Percentiles rank a stretch among this genome's conserved stretches.
These are phyloP conservation scores for Fusarium cyanostomum DNA, from an alignment of 2,329 filamentous ascomycete genomes.

Conservation along the genomic window DNA sequence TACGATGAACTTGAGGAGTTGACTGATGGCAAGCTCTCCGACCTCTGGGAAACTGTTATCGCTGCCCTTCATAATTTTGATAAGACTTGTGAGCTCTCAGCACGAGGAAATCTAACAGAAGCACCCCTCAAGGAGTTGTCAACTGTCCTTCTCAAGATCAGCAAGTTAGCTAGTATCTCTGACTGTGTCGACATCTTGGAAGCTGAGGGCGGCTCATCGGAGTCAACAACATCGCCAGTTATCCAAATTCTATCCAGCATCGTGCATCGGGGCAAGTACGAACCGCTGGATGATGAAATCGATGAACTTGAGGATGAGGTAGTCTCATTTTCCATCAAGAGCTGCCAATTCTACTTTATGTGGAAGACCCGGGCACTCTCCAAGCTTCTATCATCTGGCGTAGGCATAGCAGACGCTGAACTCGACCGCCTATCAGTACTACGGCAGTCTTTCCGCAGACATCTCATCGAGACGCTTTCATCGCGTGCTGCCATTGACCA, in stretches of 20 bases:
- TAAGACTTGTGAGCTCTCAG: slow-evolving; percentile 75
- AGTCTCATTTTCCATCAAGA: slow-evolving; percentile 78
- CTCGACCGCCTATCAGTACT: slow-evolving; percentile 68
- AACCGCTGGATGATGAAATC: slow-evolving; percentile 73
- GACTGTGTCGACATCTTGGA: slow-evolving; percentile 83
- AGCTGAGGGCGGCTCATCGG: slow-evolving; percentile 58
- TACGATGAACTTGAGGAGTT: slow-evolving; percentile 91
- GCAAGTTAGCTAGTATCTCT: slow-evolving; percentile 80
- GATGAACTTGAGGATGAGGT: slow-evolving; percentile 83
- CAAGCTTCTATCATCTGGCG: slow-evolving; percentile 63
- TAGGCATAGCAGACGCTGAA: slow-evolving; percentile 64
- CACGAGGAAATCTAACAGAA: slow-evolving; percentile 73
- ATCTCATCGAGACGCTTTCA: slow-evolving; percentile 74
- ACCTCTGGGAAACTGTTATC: slow-evolving; percentile 86
- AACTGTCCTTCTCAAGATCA: slow-evolving; percentile 79
- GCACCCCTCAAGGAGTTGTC: slow-evolving; percentile 74
- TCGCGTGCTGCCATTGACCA: slow-evolving; percentile 78
- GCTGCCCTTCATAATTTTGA: slow-evolving; percentile 77
- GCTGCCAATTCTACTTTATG: slow-evolving; percentile 89
- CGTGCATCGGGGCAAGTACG: slow-evolving; percentile 76
- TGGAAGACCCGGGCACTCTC: slow-evolving; percentile 80
- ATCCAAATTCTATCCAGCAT: slow-evolving; percentile 78
- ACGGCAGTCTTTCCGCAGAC: slow-evolving; percentile 66
- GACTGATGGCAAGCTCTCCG: slow-evolving; percentile 80
- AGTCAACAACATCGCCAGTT: slow-evolving; percentile 58